Percentiles rank a stretch among this genome's conserved stretches.
Evolutionary conservation across 768 basidiomycete genomes (phyloP).

Genomic region (Trametes elegans): DNA sequence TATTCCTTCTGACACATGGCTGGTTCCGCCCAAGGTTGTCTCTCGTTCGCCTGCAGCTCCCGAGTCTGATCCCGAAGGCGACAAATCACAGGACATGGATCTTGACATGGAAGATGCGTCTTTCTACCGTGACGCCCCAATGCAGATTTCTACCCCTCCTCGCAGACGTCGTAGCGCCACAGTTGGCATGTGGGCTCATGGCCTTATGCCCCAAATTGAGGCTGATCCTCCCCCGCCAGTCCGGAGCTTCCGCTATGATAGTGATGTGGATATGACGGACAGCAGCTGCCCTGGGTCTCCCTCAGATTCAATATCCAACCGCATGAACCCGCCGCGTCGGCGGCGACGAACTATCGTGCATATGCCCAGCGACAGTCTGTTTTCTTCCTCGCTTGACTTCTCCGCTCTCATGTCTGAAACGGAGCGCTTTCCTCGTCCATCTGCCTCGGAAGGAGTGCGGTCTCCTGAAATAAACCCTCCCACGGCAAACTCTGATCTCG

Average conservation of each 20-base stretch:
- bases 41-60: slow-evolving; percentile 19
- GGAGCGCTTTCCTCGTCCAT: slow-evolving; percentile 9
- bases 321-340: slow-evolving; percentile 17
- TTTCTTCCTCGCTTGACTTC: slow-evolving; percentile 30
- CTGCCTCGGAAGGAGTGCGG: slow-evolving; percentile 11
- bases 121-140: slow-evolving; percentile 21
- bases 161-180: slow-evolving; percentile 20
- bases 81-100: slow-evolving; percentile 6
- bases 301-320: neutral
- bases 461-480: neutral
- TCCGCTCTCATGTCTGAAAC: slow-evolving; percentile 22
- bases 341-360: slow-evolving; percentile 28
- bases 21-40: slow-evolving; percentile 29
- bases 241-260: slow-evolving; percentile 16
- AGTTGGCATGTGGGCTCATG: slow-evolving; percentile 9
- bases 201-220: slow-evolving; percentile 15
- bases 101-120: slow-evolving; percentile 19
- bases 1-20: slow-evolving; percentile 27
- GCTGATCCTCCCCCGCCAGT: slow-evolving; percentile 17
- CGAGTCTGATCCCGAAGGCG: slow-evolving; percentile 4
- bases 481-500: slow-evolving; percentile 4
- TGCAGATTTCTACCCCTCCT: slow-evolving; percentile 26
- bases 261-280: slow-evolving; percentile 19
- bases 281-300: slow-evolving; percentile 12
- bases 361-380: slow-evolving; percentile 27